Base-by-base conservation (phyloP, 305 asterid genomes). In the Fraxinus nigra region DNA sequence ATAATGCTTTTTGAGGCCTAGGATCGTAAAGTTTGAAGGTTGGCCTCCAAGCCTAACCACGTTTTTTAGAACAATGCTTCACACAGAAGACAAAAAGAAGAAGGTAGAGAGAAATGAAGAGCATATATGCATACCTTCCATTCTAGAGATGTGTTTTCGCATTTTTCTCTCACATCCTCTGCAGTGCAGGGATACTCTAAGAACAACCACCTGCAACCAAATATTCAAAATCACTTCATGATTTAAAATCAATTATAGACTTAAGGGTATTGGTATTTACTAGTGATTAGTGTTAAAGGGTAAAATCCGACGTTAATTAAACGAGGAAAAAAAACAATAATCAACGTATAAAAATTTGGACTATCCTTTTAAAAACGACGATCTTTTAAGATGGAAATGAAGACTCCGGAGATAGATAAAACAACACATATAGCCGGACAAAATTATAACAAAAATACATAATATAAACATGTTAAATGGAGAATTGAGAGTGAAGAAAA, bases 171-270 rank as follows among this genome's bases (percentile, higher is more conserved):
- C 99, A 85, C 99, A 95, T 11, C 98, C 99, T 89, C 87, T 90
- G 90, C 99, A 95, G 80, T 95, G 99, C 76, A 95, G 87, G 30
- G 99, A 95, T 79, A 95, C 99, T 79, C 97, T 89, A 3, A 95
- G 87, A 33, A 94, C 98, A 40, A 95, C 97, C 83, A 90, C 98
- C 98, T 95, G 93, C 89, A 26, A 84, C 0, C 33, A 34, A 80
- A 75, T 8, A 18, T 24, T 32, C 33, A 22, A 43, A 76, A 40
- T 20, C 18, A 75, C n/a, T 16, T 1, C 14, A 7, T 37, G 8
- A 9, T 35, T 48, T 20, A 22, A 28, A 10, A 76, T 22, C 65
- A 37, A 13, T 3, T 38, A 11, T 22, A 75, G 78, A 40, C 20
- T 24, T 9, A 0, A 63, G 32, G 72, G 7, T 22, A 20, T 22